Percentiles rank a stretch among this genome's conserved stretches.
These are phyloP conservation scores for Calocybe cyanea DNA, from an alignment of 768 basidiomycete species.

Conservation along the genomic window DNA sequence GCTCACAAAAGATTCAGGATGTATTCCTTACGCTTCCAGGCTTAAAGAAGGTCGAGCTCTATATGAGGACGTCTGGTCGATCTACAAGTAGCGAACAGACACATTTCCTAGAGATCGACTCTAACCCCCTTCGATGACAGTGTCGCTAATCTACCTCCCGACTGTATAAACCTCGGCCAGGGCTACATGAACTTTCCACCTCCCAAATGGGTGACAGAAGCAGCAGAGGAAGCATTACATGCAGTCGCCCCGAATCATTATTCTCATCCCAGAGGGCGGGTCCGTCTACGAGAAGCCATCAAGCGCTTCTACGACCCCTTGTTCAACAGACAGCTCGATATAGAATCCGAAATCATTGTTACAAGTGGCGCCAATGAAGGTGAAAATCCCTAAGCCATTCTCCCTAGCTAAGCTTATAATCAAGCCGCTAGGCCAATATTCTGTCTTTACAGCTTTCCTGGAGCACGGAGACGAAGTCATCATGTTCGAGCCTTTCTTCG, in stretches of 20 bases:
- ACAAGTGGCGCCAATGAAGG: constrained; percentile 98
- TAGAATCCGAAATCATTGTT: constrained; percentile 86
- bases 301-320: constrained; percentile 74
- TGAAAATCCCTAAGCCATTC: constrained; percentile 22
- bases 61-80: constrained; percentile 86
- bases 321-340: constrained; percentile 65
- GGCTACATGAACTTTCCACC: constrained; percentile 94
- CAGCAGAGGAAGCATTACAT: constrained; percentile 66
- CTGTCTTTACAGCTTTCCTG: constrained; percentile 88
- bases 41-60: constrained; percentile 73
- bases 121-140: constrained; percentile 35
- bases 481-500: constrained; percentile 98
- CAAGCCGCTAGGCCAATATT: constrained; percentile 74
- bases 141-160: constrained; percentile 80
- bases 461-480: constrained; percentile 96
- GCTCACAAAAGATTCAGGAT: constrained; percentile 32
- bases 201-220: constrained; percentile 73
- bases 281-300: constrained; percentile 85
- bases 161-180: constrained; percentile 95
- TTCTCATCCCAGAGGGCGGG: constrained; percentile 86
- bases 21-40: constrained; percentile 67
- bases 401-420: neutral
- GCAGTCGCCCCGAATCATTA: constrained; percentile 75
- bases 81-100: constrained; percentile 63
- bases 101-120: constrained; percentile 6